Evolutionary conservation across 768 basidiomycete species (phyloP), one percentile per base, ranked within the genome.

Genomic region (Xerocomellus dryophilus): DNA sequence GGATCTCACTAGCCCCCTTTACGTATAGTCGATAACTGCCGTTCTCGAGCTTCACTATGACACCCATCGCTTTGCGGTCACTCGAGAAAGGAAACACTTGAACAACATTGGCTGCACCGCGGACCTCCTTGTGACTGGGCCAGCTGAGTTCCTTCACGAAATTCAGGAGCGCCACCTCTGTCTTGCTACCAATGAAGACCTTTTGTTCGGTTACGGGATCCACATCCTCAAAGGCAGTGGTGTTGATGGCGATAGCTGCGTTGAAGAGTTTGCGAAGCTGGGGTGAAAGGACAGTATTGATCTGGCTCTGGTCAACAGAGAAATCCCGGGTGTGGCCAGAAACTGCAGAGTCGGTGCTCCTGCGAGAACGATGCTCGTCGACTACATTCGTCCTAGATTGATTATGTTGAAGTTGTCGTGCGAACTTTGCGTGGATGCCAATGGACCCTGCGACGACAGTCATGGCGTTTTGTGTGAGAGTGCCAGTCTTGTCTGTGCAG

Each of bases 401-500:
- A 67, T 94, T 91, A 43, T 88, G 83, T 54, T 83, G 77, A 25
- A 97, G 81, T 10, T 78, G 76, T 20, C 83, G 83, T 14, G 95
- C 96, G 60, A 98, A 98, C 73, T 98, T 98, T 65, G 86, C 92
- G 63, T 95, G 87, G 46, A 98, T 83, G 23, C 97, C 97, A 46
- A 98, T 76, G 11, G 93, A 94, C 36, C 95, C 95, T 20, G 96
- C 95, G 47, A 99, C 97, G 59, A 98, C 91, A 10, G 88, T 84
- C 97, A 99, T 99, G 61, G 75, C 75, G 73, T 98, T 98, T 66
- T 92, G 88, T 0, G 97, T 99, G 21, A 99, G 85, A 9, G 96
- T 98, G 35, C 96, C 96, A 2, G 94, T 96, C 75, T 96, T 95
- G 78, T 95, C 93, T 14, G 93, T 95, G 73, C 93, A 94, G 4